A percentile compares a stretch with the other conserved stretches of the same genome.
These are phyloP conservation scores for Sugiyamaella chiloensis DNA, from an alignment of 805 yeast species.

Conservation along the genomic window DNA sequence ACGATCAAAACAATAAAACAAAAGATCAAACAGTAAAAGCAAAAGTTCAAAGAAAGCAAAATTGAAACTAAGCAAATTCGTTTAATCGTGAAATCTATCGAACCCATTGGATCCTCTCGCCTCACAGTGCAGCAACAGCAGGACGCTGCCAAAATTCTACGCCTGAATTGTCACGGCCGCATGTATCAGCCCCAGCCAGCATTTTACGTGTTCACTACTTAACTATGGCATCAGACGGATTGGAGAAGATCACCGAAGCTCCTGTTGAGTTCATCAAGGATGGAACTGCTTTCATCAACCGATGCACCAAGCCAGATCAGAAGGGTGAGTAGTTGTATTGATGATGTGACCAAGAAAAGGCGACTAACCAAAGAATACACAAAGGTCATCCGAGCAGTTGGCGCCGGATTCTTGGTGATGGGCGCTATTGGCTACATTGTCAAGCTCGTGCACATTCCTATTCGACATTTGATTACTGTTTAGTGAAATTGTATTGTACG, in stretches of 20 bases:
- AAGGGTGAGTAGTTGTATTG: conserved; percentile 49
- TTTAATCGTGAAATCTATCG: no score
- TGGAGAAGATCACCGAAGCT: conserved; percentile 44
- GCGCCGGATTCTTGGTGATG: conserved; percentile 95
- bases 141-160: no score
- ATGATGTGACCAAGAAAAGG: neutral
- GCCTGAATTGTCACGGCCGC: no score
- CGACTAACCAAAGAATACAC: conserved; percentile 56
- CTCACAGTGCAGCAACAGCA: no score
- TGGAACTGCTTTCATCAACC: conserved; percentile 81
- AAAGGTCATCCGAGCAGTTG: conserved; percentile 90
- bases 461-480: conserved; percentile 85
- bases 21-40: no score
- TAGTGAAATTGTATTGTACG: conserved; percentile 43
- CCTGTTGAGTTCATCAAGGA: conserved; percentile 91
- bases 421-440: conserved; percentile 96
- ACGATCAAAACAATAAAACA: no score
- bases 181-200: no score
- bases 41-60: no score
- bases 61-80: no score
- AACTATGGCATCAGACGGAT: conserved; percentile 21
- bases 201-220: conserved; percentile 5
- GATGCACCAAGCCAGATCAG: conserved; percentile 89
- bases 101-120: no score
- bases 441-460: conserved; percentile 91